A percentile compares a stretch with the other conserved stretches of the same genome.
Evolutionary conservation across 176 grass and related monocot genomes (phyloP).

Genomic region (Rhynchospora breviuscula): DNA sequence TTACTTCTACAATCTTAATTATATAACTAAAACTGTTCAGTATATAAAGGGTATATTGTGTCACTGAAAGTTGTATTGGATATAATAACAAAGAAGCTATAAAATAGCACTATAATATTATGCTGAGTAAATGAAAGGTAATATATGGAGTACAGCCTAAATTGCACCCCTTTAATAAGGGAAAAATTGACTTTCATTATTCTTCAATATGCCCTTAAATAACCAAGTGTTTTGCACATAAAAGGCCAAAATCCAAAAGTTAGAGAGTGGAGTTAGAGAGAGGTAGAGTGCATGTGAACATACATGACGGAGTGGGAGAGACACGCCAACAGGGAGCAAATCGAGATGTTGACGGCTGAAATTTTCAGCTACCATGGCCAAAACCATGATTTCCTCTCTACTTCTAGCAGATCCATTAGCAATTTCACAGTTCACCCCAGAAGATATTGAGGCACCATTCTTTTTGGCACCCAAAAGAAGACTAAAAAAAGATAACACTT

Average conservation of each 20-base stretch:
- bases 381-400: constrained; percentile 66
- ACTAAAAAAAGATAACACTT: constrained; percentile 86
- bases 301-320: constrained; percentile 89
- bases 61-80: neutral
- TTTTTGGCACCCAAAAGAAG: constrained; percentile 84
- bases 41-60: neutral
- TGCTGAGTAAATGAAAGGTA: constrained; percentile 15
- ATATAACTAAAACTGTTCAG: neutral
- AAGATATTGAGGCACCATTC: constrained; percentile 63
- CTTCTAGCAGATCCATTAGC: constrained; percentile 75
- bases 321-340: constrained; percentile 77
- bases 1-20: neutral
- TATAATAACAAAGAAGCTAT: constrained; percentile 33
- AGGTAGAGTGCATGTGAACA: constrained; percentile 11
- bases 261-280: constrained; percentile 15
- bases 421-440: constrained; percentile 87
- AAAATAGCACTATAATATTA: neutral
- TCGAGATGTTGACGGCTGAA: constrained; percentile 80
- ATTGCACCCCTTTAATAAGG: neutral
- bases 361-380: constrained; percentile 89
- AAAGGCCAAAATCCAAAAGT: neutral
- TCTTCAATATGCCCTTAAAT: neutral
- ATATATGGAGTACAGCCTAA: constrained; percentile 19
- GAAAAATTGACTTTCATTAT: neutral
- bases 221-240: neutral